These are phyloP conservation scores for Trapa incisa DNA, from an alignment of 345 rosid species.

Conservation along the genomic window DNA sequence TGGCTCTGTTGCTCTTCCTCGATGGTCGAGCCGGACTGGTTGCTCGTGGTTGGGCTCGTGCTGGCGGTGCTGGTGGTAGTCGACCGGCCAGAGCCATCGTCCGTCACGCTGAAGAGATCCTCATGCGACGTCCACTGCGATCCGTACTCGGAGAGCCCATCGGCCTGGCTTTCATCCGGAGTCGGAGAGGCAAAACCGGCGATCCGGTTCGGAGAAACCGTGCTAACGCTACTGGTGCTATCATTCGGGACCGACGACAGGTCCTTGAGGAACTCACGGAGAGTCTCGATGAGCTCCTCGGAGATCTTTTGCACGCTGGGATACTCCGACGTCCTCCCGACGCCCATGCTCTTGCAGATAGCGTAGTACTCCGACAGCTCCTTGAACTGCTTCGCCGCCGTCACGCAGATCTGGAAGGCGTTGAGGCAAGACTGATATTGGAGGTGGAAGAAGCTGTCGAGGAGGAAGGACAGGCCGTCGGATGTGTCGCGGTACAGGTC, in stretches of 20 bases:
- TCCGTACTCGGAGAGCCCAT: constrained; percentile 22
- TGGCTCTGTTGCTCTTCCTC: constrained; percentile 1
- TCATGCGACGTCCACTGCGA: constrained; percentile 40
- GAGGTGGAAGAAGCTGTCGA: constrained; percentile 64
- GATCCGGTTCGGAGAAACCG: constrained; percentile 16
- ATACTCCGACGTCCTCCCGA: constrained; percentile 70
- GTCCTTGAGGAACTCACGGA: constrained; percentile 74
- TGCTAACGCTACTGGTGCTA: neutral
- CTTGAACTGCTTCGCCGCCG: constrained; percentile 54
- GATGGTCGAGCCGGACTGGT: constrained; percentile 8
- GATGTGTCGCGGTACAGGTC: constrained; percentile 62
- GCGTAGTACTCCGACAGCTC: constrained; percentile 52
- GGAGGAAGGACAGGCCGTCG: constrained; percentile 42
- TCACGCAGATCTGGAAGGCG: constrained; percentile 51
- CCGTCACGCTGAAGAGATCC: constrained; percentile 37
- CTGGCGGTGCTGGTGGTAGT: constrained; percentile 2
- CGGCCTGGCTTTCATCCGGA: constrained; percentile 4
- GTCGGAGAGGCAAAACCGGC: constrained; percentile 12
- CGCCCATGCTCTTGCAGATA: constrained; percentile 35
- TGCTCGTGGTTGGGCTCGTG: constrained; percentile 12
- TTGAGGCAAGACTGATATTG: constrained; percentile 45
- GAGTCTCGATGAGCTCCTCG: constrained; percentile 53
- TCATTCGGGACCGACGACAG: constrained; percentile 39
- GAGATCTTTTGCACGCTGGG: constrained; percentile 68
- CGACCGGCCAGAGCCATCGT: constrained; percentile 5